These are phyloP conservation scores for Fusarium tjaetaba DNA, from an alignment of 2,329 filamentous ascomycete species.

Conservation along the genomic window DNA sequence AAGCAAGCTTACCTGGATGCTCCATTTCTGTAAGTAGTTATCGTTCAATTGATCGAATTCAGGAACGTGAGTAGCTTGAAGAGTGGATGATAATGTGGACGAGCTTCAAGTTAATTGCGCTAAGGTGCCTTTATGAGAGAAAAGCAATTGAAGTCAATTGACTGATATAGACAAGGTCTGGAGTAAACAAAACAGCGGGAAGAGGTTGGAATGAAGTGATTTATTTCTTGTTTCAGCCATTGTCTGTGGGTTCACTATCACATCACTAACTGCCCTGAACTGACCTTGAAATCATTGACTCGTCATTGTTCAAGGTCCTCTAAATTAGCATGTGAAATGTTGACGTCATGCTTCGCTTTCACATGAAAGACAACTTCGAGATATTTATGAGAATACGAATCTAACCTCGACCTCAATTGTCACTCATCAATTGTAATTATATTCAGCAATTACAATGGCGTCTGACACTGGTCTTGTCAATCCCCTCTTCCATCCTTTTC, in stretches of 20 bases:
- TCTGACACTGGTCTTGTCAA: slow-evolving; percentile 49
- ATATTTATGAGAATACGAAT: background rate
- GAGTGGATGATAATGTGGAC: background rate
- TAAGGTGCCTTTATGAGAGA: background rate
- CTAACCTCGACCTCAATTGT: background rate
- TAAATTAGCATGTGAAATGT: slow-evolving; percentile 29
- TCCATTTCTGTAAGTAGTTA: slow-evolving; percentile 41
- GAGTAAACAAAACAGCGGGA: slow-evolving; percentile 10
- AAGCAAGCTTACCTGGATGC: slow-evolving; percentile 50
- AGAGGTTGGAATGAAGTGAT: slow-evolving; percentile 24
- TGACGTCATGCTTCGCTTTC: slow-evolving; percentile 44
- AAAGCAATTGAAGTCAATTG: background rate
- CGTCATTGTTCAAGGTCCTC: slow-evolving; percentile 18
- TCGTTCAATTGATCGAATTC: background rate
- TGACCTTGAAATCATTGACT: slow-evolving; percentile 22
- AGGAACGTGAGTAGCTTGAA: background rate
- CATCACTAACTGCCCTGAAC: background rate
- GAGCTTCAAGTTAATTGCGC: background rate
- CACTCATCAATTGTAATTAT: background rate
- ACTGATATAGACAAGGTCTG: too few relatives aligned
- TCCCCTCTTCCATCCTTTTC: slow-evolving; percentile 62
- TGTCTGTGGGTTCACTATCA: slow-evolving; percentile 2
- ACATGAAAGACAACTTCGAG: slow-evolving; percentile 13
- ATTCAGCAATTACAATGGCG: slow-evolving; percentile 37
- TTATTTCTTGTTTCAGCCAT: slow-evolving; percentile 30